Evolutionary conservation across 148 eudicot genomes (phyloP).

Genomic region (Fagopyrum tataricum): DNA sequence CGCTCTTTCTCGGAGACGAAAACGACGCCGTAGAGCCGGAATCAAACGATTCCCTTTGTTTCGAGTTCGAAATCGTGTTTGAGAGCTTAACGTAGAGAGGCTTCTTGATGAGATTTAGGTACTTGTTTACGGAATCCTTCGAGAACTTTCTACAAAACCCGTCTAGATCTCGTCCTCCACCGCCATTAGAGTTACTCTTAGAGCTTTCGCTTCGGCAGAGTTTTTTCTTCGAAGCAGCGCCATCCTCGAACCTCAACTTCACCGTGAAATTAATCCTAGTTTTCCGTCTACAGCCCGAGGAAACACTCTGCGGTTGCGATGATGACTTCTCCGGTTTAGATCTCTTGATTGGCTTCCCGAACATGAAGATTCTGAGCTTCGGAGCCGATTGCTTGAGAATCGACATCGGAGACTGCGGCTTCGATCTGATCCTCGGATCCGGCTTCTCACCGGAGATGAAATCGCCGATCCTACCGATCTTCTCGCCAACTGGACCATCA

Average conservation of each 20-base stretch:
- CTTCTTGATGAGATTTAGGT: conserved; percentile 24
- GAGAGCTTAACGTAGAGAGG: conserved; percentile 22
- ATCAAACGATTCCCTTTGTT: conserved; percentile 5
- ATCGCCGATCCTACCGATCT: conserved; percentile 11
- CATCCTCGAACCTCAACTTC: conserved; percentile 30
- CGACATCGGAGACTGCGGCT: conserved; percentile 37
- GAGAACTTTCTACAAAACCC: conserved; percentile 28
- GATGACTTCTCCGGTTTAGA: conserved; percentile 13
- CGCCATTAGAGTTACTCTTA: conserved; percentile 11
- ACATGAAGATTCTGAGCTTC: conserved; percentile 31
- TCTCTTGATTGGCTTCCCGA: conserved; percentile 25
- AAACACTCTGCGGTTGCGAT: not conserved
- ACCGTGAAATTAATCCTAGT: conserved; percentile 22
- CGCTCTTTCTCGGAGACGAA: conserved; percentile 15
- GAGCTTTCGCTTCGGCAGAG: conserved; percentile 19
- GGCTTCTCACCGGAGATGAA: conserved; percentile 1
- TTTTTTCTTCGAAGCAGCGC: conserved; percentile 22
- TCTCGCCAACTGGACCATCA: not conserved
- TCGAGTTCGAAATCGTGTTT: conserved; percentile 4
- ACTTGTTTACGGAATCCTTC: conserved; percentile 24
- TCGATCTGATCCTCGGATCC: conserved; percentile 9
- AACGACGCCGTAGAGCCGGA: conserved; percentile 12
- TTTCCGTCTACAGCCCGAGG: not conserved
- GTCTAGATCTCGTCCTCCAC: not conserved
- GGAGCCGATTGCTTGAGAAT: conserved; percentile 31